These are phyloP conservation scores for Trametes hirsuta DNA, from an alignment of 1,284 basidiomycete genomes.

Conservation along the genomic window DNA sequence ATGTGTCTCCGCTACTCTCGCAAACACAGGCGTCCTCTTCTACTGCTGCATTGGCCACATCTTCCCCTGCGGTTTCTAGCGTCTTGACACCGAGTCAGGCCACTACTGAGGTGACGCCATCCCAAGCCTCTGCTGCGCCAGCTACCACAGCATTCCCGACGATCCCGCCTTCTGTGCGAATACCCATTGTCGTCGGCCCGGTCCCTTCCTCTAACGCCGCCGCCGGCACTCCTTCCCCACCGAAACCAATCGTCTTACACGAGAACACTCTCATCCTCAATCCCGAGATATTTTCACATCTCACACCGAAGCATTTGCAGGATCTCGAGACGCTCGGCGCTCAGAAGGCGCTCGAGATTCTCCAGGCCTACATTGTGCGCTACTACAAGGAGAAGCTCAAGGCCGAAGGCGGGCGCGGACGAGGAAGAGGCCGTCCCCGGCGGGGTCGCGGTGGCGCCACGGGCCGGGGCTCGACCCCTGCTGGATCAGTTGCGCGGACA, in stretches of 20 bases:
- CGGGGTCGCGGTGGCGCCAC: slow-evolving; percentile 43
- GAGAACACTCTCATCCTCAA: slow-evolving; percentile 85
- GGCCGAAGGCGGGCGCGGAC: slow-evolving; percentile 47
- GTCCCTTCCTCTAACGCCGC: slow-evolving; percentile 44
- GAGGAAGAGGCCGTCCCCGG: slow-evolving; percentile 43
- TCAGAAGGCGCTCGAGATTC: slow-evolving; percentile 78
- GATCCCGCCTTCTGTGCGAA: slow-evolving; percentile 43
- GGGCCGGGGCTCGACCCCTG: slow-evolving; percentile 25
- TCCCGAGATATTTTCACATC: slow-evolving; percentile 81
- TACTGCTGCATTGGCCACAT: slow-evolving; percentile 14
- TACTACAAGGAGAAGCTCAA: slow-evolving; percentile 81
- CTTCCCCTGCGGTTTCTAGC: slow-evolving; percentile 6
- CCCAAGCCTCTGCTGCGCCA: slow-evolving; percentile 16
- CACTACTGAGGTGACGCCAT: slow-evolving; percentile 6
- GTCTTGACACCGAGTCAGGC: slow-evolving; percentile 20
- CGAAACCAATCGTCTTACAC: slow-evolving; percentile 81
- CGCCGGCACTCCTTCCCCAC: slow-evolving; percentile 40
- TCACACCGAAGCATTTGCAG: slow-evolving; percentile 73
- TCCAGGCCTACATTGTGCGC: slow-evolving; percentile 85
- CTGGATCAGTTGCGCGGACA: slow-evolving; percentile 9
- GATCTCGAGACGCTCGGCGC: slow-evolving; percentile 83
- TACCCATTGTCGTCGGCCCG: slow-evolving; percentile 66
- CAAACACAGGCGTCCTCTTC: slow-evolving; percentile 14
- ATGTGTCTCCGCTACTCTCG: slow-evolving; percentile 7
- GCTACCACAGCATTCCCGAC: slow-evolving; percentile 30